Base-by-base conservation (phyloP, 1,284 basidiomycete species). In the Omphalotus olearius region DNA sequence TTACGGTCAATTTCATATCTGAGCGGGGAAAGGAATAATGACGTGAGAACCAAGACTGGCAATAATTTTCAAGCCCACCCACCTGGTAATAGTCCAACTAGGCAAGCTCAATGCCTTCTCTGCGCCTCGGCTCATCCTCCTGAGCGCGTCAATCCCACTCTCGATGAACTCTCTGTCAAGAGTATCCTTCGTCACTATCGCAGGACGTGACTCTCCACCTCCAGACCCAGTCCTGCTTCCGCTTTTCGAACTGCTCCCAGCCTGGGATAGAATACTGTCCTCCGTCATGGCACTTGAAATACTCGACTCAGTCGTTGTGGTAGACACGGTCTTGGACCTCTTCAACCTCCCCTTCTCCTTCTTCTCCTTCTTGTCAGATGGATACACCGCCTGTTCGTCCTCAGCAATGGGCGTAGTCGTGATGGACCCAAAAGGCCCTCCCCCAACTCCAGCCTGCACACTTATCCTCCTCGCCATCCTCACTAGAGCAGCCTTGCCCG, bases 61-160 rank as follows among this genome's bases (percentile, higher is more conserved):
- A 38, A 53, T 46, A 36, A 16, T 48, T 33, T 47, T 18, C 56
- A n/a, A 30, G 50, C 53, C 57, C n/a, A 53, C 69, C 30, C 54
- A 79, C 73, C 74, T 71, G 10, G 85, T 89, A 59, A 88, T 88
- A 2, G 85, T 87, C 86, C 86, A 88, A 56, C 72, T 77, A 0
- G 87, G 85, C 26, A 88, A 64, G 47, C 72, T 71, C 14, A 66
- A 57, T 13, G 36, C 43, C 41, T 52, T 46, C 16, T 65, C 66
- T 3, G 37, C 26, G 16, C 63, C 63, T 36, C 55, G 39, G 53
- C 72, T 74, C 56, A 80, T 55, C 54, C 77, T 68, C 59, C 68
- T 69, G 66, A 69, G 69, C 49, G 76, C 64, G 62, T 85, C 74
- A 49, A 77, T 73, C 5, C 73, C 73, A 18, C 65, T 67, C 56